Evolutionary conservation across 106 monocot genomes (phyloP), one percentile per base, ranked within the genome.

Genomic region (Amphibolis antarctica): DNA sequence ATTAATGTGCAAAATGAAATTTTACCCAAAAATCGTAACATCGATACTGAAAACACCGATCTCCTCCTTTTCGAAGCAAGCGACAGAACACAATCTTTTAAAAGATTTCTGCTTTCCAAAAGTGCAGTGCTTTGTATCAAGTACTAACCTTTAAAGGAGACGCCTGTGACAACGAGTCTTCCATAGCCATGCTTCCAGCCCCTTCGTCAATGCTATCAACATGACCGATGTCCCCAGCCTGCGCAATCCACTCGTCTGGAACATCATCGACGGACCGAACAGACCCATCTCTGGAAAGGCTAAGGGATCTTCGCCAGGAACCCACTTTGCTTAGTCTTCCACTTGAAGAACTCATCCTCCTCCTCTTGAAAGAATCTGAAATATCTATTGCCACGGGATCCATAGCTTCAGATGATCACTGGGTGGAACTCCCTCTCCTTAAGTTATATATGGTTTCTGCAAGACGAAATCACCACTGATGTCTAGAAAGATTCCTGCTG

Each of bases 241-340:
- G 65, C 36, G 65, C 36, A 66, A 31, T 13, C 10, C 45, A 50
- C 24, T 63, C 55, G 5, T 50, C 52, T 21, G 68, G 75, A 62
- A 69, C 21, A 17, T 28, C 75, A 24, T 63, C 75, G 12, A 61
- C 12, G 7, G 7, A 36, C 23, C 47, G n/a, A 5, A 18, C 52
- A 21, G 67, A 71, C 15, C 65, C 42, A 0, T 44, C 67, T 59
- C 48, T 23, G 0, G 66, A 74, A 26, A 71, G 63, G 28, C 28
- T 66, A 24, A 50, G 0, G 46, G 77, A 78, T 58, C 71, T 58
- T 53, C 60, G 20, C 67, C 62, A 75, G 1, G 69, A 66, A 28
- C 47, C 31, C 0, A 20, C 5, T 13, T 71, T 57, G 21, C n/a
- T 45, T 0, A 19, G 15, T 29, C 66, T 54, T 20, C 65, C 54